Conservation (phyloP, 1,139 yeast species). For the Candida anutae region DNA sequence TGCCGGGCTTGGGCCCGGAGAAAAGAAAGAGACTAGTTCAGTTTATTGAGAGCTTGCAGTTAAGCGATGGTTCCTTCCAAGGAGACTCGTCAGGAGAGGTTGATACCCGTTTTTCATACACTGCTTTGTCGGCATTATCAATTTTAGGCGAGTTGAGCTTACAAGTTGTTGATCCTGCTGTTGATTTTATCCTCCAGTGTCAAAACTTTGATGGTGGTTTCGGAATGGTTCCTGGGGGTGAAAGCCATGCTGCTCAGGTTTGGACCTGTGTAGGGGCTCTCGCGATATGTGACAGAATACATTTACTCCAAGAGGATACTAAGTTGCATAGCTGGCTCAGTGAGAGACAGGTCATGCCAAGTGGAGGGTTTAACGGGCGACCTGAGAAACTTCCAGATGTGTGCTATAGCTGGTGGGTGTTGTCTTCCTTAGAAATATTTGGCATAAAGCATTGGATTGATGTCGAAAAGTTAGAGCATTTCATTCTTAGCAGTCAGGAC, state of each 20-base stretch:
- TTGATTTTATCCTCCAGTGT: slow-evolving; percentile 57
- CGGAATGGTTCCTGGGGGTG: slow-evolving; percentile 92
- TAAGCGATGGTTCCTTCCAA: slow-evolving; percentile 69
- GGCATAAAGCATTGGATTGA: slow-evolving; percentile 70
- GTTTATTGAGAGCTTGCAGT: slow-evolving; percentile 51
- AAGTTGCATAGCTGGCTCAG: slow-evolving; percentile 75
- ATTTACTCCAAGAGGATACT: slow-evolving; percentile 38
- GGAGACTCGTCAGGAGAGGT: slow-evolving; percentile 92
- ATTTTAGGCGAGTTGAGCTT: slow-evolving; percentile 58
- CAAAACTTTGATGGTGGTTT: slow-evolving; percentile 94
- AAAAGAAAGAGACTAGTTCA: slow-evolving; percentile 19
- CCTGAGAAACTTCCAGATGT: slow-evolving; percentile 96
- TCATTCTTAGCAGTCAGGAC: slow-evolving; percentile 78
- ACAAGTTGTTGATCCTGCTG: slow-evolving; percentile 58
- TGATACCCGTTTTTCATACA: slow-evolving; percentile 85
- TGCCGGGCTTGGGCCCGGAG: slow-evolving; percentile 28
- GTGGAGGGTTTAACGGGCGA: slow-evolving; percentile 93
- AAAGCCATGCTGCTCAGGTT: slow-evolving; percentile 90
- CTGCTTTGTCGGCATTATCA: slow-evolving; percentile 67
- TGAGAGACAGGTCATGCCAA: slow-evolving; percentile 74
- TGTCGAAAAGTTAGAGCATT: slow-evolving; percentile 46
- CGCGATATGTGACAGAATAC: slow-evolving; percentile 58
- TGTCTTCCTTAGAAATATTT: slow-evolving; percentile 69
- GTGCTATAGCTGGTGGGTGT: slow-evolving; percentile 97
- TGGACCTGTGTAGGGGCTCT: slow-evolving; percentile 81